These are phyloP conservation scores for Microbotryum saponariae DNA, from an alignment of 1,284 basidiomycete species.

Conservation along the genomic window DNA sequence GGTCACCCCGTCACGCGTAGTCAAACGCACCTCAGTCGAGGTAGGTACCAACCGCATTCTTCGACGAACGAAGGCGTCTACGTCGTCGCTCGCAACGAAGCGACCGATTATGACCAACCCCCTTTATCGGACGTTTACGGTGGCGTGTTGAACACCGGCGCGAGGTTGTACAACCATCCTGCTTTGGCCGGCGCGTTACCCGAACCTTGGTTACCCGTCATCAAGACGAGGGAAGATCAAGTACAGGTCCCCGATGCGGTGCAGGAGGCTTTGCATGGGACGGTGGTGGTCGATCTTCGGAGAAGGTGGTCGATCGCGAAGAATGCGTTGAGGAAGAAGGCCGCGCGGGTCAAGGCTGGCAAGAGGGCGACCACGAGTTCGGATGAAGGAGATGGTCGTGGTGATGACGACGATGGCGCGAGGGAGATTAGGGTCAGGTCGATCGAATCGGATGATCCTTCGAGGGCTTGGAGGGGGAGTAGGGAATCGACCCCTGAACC, in stretches of 20 bases:
- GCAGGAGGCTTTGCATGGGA: slow-evolving; percentile 13
- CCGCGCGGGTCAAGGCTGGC: background rate
- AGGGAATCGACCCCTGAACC: background rate
- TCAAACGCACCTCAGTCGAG: slow-evolving; percentile 76
- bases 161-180: slow-evolving; percentile 79
- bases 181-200: slow-evolving; percentile 80
- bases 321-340: slow-evolving; percentile 15
- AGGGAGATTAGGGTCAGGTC: background rate
- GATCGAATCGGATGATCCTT: slow-evolving; percentile 2
- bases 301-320: slow-evolving; percentile 29
- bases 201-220: slow-evolving; percentile 72
- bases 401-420: too few relatives aligned
- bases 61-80: slow-evolving; percentile 84
- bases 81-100: slow-evolving; percentile 61
- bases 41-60: slow-evolving; percentile 62
- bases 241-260: slow-evolving; percentile 25
- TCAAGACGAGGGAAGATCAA: background rate
- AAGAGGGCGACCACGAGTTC: background rate
- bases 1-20: slow-evolving; percentile 77
- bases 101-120: slow-evolving; percentile 90
- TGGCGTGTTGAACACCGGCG: slow-evolving; percentile 77
- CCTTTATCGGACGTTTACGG: slow-evolving; percentile 88
- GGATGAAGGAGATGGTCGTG: background rate
- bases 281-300: slow-evolving; percentile 28
- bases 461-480: background rate